Evolutionary conservation across 2,329 filamentous ascomycete genomes (phyloP).

Genomic region (Verticillium tricorpus): DNA sequence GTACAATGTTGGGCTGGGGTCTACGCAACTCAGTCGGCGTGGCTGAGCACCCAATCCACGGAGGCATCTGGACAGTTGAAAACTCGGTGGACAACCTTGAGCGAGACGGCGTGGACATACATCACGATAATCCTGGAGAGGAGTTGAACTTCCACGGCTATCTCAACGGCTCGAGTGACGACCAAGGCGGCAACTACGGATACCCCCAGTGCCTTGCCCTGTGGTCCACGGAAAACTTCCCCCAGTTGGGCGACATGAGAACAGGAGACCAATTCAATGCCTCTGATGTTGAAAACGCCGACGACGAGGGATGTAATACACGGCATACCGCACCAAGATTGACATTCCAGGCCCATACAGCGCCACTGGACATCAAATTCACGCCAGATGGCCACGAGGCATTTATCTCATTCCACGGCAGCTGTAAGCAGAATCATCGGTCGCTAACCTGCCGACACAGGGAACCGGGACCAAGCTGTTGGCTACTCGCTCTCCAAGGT

Average conservation of each 20-base stretch:
- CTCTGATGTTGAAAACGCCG: slow-evolving; percentile 9
- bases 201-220: slow-evolving; percentile 67
- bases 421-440: slow-evolving; percentile 38
- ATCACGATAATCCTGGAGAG: slow-evolving; percentile 65
- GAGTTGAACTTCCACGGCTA: slow-evolving; percentile 67
- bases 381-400: slow-evolving; percentile 47
- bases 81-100: slow-evolving; percentile 60
- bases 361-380: slow-evolving; percentile 63
- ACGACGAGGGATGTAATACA: neutral
- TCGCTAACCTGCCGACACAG: slow-evolving; percentile 15
- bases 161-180: slow-evolving; percentile 28
- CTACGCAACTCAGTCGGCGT: slow-evolving; percentile 66
- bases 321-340: slow-evolving; percentile 41
- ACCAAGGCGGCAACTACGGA: slow-evolving; percentile 55
- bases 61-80: slow-evolving; percentile 55
- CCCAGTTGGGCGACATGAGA: slow-evolving; percentile 31
- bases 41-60: slow-evolving; percentile 48
- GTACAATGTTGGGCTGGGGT: slow-evolving; percentile 54
- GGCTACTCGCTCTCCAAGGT: slow-evolving; percentile 41
- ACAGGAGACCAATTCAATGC: slow-evolving; percentile 45
- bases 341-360: slow-evolving; percentile 56
- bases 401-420: slow-evolving; percentile 60
- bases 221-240: slow-evolving; percentile 46
- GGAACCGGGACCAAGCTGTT: slow-evolving; percentile 34
- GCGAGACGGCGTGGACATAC: slow-evolving; percentile 51